phyloP scores from a whole-genome alignment of 495 filamentous ascomycete genomes.

The Daldinia grandis region DNA sequence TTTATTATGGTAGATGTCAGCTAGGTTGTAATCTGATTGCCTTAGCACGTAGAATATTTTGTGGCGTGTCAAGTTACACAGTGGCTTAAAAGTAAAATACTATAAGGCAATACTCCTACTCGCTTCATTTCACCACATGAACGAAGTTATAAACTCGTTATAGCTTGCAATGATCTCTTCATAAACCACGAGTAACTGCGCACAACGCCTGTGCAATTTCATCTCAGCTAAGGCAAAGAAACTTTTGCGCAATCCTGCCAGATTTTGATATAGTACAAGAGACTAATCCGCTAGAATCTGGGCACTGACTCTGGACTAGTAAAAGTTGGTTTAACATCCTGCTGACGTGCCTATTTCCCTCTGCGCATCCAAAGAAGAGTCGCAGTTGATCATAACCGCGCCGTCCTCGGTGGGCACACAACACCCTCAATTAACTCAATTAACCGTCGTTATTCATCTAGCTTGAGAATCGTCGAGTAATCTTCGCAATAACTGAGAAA shows the following conservation, averaged over 20 bases:
- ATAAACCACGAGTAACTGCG: constrained; percentile 10
- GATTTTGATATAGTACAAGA: constrained; percentile 39
- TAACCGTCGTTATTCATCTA: constrained; percentile 44
- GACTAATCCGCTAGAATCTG: constrained; percentile 18
- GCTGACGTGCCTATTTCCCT: constrained; percentile 21
- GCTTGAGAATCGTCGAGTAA: constrained; percentile 88
- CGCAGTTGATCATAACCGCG: constrained; percentile 36
- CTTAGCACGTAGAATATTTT: no score
- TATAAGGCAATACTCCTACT: no score
- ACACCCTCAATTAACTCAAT: constrained; percentile 7
- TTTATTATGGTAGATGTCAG: no score
- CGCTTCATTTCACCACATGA: neutral
- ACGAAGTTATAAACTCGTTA: neutral
- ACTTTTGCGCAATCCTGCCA: constrained; percentile 31
- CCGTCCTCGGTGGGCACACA: constrained; percentile 23
- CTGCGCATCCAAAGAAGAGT: constrained; percentile 23
- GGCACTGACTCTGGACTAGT: constrained; percentile 10
- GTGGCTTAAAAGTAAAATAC: neutral
- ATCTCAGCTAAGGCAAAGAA: constrained; percentile 24
- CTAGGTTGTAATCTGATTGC: no score
- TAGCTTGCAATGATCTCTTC: neutral
- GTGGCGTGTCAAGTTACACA: no score
- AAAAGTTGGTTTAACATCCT: constrained; percentile 15
- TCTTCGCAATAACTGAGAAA: constrained; percentile 88
- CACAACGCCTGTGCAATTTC: constrained; percentile 21